These are phyloP conservation scores for Aciculosporium take DNA, from an alignment of 2,329 filamentous ascomycete species.

Conservation along the genomic window DNA sequence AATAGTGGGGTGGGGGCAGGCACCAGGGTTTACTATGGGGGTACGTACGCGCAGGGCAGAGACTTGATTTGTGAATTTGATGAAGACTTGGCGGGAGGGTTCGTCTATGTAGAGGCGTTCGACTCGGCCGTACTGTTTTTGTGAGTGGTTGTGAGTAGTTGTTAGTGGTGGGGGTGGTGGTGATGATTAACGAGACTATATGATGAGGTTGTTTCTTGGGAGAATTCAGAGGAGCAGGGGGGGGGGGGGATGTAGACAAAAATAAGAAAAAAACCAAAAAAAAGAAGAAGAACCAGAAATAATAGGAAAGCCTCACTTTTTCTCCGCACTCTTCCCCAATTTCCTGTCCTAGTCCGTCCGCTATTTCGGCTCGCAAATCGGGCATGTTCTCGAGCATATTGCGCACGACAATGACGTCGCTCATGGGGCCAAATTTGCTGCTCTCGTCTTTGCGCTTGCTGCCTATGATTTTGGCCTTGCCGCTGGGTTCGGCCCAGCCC, in stretches of 20 bases:
- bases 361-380: conserved; percentile 63
- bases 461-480: conserved; percentile 67
- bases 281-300: too few relatives aligned
- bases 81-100: conserved; percentile 58
- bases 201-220: too few relatives aligned
- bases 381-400: conserved; percentile 78
- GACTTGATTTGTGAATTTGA: conserved; percentile 78
- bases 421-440: conserved; percentile 56
- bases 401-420: conserved; percentile 65
- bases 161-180: too few relatives aligned
- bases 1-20: neutral
- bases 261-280: neutral
- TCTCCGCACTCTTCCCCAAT: conserved; percentile 88
- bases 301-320: too few relatives aligned
- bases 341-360: conserved; percentile 67
- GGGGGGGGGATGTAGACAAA: neutral
- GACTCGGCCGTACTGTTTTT: conserved; percentile 61
- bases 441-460: conserved; percentile 42
- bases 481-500: conserved; percentile 56
- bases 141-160: too few relatives aligned
- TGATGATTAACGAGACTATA: conserved; percentile 3
- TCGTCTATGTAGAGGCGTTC: conserved; percentile 66
- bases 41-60: conserved; percentile 65
- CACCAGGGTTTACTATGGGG: too few relatives aligned
- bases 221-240: neutral